Conservation (phyloP, 768 basidiomycete genomes). For the Candolleomyces aberdarensis region DNA sequence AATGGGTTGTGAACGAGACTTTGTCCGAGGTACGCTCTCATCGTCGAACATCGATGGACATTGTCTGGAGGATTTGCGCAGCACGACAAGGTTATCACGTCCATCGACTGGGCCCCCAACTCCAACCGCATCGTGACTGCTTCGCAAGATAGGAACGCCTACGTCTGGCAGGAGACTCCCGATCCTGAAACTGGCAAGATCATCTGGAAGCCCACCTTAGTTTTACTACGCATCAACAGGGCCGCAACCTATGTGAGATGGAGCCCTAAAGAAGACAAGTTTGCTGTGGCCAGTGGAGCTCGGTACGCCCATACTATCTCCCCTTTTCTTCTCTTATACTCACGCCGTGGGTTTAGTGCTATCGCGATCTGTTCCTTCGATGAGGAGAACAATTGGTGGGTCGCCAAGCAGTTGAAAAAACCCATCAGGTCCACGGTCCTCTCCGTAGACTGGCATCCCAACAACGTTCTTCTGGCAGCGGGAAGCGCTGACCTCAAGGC, state of each 20-base stretch:
- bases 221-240: constrained; percentile 89
- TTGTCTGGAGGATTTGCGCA: constrained; percentile 26
- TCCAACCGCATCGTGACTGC: constrained; percentile 98
- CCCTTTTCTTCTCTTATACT: not conserved
- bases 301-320: constrained; percentile 45
- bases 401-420: constrained; percentile 95
- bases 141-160: constrained; percentile 98
- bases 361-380: constrained; percentile 98
- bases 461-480: constrained; percentile 94
- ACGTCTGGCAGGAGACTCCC: constrained; percentile 89
- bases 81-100: constrained; percentile 98
- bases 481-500: constrained; percentile 99
- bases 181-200: constrained; percentile 69
- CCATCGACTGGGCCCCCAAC: constrained; percentile 97
- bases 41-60: not conserved
- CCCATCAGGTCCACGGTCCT: constrained; percentile 94
- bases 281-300: constrained; percentile 96
- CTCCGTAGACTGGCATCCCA: constrained; percentile 96
- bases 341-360: constrained; percentile 47
- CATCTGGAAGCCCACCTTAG: constrained; percentile 95
- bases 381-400: constrained; percentile 99
- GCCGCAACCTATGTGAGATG: constrained; percentile 94
- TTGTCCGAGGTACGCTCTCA: constrained; percentile 70
- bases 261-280: constrained; percentile 98
- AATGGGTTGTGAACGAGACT: constrained; percentile 72